Evolutionary conservation across 176 grass and related monocot species (phyloP), one percentile per base, ranked within the genome.

Genomic region (Poa pratensis): DNA sequence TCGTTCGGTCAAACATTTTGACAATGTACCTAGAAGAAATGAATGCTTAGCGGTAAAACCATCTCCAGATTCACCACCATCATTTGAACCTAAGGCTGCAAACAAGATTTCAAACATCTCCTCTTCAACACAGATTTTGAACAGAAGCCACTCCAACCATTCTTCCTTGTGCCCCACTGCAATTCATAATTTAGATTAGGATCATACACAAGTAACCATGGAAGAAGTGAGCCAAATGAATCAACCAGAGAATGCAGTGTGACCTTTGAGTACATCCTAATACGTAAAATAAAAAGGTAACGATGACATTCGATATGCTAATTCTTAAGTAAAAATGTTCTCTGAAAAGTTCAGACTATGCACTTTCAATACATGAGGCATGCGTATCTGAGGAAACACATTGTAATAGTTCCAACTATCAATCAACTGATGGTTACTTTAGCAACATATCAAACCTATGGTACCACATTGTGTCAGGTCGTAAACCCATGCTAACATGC

Each of bases 61-160:
- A 75, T 26, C 68, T 69, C 50, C 51, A 14, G 78, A 83, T 78
- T 88, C 62, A 32, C 17, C 53, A 37, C n/a, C 60, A 75, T 88
- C 26, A 71, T 27, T 26, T 80, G 87, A 90, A 81, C 16, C 79
- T 80, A 98, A 85, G 26, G 82, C 69, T 23, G 11, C 8, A 86
- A 95, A 95, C 69, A 98, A 82, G 50, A 7, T 48, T 45, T 87
- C 52, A 59, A 94, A 94, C 63, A 85, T 94, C 83, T 83, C 69
- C 49, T 87, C 91, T 66, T 95, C 96, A 54, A 89, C 88, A 84
- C 88, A 98, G 80, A 89, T 82, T 91, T 98, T 95, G 83, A 93
- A 88, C 20, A 98, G 78, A 83, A 98, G 90, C 96, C 93, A 98
- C 50, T 94, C 91, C 59, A 98, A 46, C 96, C 96, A 98, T 62